Percentiles rank a stretch among this genome's conserved stretches.
Conservation (phyloP, 352 stramenopile genomes). For the Pythium diclinum region DNA sequence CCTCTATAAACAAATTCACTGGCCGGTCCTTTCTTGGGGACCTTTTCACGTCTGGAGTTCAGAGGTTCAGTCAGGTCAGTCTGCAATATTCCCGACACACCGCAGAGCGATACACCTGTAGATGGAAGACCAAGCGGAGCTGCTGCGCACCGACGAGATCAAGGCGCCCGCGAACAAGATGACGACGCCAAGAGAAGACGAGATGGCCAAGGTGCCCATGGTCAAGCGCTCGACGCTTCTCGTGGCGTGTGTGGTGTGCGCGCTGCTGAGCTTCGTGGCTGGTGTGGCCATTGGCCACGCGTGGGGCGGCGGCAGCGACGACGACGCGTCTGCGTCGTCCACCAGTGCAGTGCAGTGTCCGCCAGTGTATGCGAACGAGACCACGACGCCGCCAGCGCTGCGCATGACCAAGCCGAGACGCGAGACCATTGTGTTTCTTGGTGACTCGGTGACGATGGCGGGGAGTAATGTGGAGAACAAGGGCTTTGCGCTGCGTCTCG, state of each 20-base stretch:
- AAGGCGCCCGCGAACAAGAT: background rate
- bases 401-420: background rate
- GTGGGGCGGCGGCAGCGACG: background rate
- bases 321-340: background rate
- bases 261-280: background rate
- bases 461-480: slow-evolving; percentile 30
- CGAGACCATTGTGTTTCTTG: slow-evolving; percentile 32
- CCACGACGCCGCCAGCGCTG: background rate
- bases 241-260: background rate
- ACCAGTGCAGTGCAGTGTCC: background rate
- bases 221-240: background rate
- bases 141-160: background rate
- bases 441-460: slow-evolving; percentile 49
- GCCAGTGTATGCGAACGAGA: too few species aligned
- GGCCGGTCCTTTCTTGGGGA: too few species aligned
- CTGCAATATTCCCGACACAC: too few species aligned
- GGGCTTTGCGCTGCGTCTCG: slow-evolving; percentile 37
- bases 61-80: background rate
- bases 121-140: background rate
- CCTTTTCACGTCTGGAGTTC: too few species aligned
- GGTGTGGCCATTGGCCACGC: background rate
- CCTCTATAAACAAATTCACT: too few species aligned
- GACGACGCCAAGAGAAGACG: background rate
- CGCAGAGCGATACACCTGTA: too few species aligned
- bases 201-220: background rate